Base-by-base conservation (phyloP, 2,329 filamentous ascomycete genomes). In the Pseudogymnoascus destructans region DNA sequence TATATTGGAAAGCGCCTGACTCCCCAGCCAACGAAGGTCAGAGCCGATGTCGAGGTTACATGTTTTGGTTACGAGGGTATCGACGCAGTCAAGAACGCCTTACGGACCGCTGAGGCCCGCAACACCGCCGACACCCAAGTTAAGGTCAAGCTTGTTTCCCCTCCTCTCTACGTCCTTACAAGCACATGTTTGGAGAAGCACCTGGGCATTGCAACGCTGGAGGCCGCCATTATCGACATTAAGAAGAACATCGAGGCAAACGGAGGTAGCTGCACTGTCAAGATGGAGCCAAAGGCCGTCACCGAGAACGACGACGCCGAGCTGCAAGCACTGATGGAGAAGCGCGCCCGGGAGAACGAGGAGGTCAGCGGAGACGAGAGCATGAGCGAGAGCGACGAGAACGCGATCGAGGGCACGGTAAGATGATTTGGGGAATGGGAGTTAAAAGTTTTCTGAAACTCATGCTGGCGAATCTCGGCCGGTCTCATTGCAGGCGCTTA, bases 221-320 rank as follows among this genome's bases (percentile, higher is more conserved):
- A 95, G 73, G 85, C 89, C 69, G 89, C 93, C 15, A 98, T 98
- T 66, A 79, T 87, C 68, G 88, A 91, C 66, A 91, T 98, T 67
- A 81, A 86, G 67, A 80, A 76, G 69, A 90, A 80, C 72, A 98
- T 98, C 70, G 82, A 84, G 70, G 77, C 73, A 49, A 81, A 87
- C 0, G 87, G 87, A 58, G 93, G 93, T 61, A 84, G 82, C 69
- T 86, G 92, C 69, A 80, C 85, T 42, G 86, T 96, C 66, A 95
- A 95, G 83, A 98, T 98, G 93, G 91, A 93, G 68, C 93, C 93
- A 65, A 97, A 97, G 84, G 93, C 95, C 3, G 93, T 98, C 62
- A 98, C 93, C 1, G 95, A 97, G 79, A 95, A 90, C 72, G 95
- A 98, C 68, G 93, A 98, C 70, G 93, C 92, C 23, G 91, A 96